Conservation (phyloP, 2,329 filamentous ascomycete genomes). For the Pseudogymnoascus sp. region DNA sequence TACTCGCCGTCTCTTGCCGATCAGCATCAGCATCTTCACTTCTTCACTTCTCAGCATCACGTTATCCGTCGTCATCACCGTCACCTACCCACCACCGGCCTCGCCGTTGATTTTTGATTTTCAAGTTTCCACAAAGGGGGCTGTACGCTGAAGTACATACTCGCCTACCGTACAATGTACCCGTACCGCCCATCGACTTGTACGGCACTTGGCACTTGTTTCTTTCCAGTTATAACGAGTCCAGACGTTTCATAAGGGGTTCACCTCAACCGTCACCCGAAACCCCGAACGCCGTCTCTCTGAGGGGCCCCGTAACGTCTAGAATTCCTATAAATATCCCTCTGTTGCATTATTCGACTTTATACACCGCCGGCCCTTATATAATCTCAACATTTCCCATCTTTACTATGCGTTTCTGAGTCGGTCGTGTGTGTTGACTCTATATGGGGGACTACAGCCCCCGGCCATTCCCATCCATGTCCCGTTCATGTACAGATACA, state of each 20-base stretch:
- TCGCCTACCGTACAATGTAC: background rate
- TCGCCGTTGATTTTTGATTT: conserved; percentile 2
- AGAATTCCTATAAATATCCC: background rate
- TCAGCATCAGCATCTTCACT: background rate
- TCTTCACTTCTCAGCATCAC: background rate
- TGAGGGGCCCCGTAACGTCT: background rate
- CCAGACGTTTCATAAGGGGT: background rate
- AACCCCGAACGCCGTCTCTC: background rate
- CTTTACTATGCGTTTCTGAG: background rate
- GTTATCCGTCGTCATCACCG: background rate
- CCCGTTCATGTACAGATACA: background rate
- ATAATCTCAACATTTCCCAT: background rate
- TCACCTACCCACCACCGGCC: background rate
- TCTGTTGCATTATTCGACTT: background rate
- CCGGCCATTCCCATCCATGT: background rate
- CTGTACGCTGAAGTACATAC: background rate
- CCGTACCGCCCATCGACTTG: background rate
- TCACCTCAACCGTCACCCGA: background rate
- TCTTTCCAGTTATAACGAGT: background rate
- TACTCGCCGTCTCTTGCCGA: background rate
- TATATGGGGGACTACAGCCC: background rate
- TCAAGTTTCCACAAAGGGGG: conserved; percentile 1
- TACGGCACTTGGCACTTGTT: background rate
- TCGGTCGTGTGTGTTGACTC: background rate
- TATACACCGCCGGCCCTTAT: background rate